Conservation (phyloP, 129 eudicot species). For the Solidago caesia region DNA sequence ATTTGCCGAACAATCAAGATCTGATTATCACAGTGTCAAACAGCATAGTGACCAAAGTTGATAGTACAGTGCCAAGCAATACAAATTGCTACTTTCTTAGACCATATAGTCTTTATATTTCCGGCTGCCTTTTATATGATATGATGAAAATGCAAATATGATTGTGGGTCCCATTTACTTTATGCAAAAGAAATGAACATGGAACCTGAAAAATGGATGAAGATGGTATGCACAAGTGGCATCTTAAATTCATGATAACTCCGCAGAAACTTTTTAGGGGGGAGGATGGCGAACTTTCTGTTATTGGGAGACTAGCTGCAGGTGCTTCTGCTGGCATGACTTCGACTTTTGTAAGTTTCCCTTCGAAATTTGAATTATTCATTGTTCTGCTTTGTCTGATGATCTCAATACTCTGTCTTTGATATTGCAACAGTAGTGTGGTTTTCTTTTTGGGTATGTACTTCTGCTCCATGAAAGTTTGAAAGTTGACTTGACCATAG, state of each 20-base stretch:
- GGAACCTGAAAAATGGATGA: neutral
- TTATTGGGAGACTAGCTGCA: conserved; percentile 87
- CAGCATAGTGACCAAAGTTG: neutral
- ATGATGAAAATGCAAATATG: neutral
- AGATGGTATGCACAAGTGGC: neutral
- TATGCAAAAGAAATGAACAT: conserved; percentile 2
- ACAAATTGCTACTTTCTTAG: neutral
- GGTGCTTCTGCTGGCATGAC: conserved; percentile 99
- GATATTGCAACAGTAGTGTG: conserved; percentile 1
- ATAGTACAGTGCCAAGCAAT: neutral
- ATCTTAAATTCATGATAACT: conserved; percentile 18
- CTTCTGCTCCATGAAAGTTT: neutral
- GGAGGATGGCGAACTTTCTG: conserved; percentile 82
- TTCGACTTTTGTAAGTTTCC: conserved; percentile 61
- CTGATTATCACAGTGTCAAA: neutral
- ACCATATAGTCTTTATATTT: neutral
- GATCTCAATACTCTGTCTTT: neutral
- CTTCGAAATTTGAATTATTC: neutral
- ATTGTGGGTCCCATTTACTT: conserved; percentile 14
- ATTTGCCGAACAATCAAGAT: neutral
- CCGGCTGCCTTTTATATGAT: neutral
- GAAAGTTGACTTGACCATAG: conserved; percentile 1
- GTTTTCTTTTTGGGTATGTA: neutral
- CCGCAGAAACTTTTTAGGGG: conserved; percentile 74
- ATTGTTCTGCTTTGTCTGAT: neutral